Conservation (phyloP, 1,284 basidiomycete species). For the Inonotus hispidus region DNA sequence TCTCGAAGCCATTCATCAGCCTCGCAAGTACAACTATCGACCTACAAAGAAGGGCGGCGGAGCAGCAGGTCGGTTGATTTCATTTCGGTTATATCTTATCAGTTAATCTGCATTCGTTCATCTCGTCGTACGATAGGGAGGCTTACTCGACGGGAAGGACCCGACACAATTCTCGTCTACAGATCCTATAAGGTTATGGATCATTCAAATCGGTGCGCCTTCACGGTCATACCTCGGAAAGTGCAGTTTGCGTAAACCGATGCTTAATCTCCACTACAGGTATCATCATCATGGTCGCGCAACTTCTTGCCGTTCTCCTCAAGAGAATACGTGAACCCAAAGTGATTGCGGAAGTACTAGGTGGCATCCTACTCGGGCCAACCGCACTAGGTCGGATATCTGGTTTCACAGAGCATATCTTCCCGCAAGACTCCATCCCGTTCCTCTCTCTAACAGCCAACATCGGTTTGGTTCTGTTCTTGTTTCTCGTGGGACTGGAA, state of each 20-base stretch:
- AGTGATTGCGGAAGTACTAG: slow-evolving; percentile 84
- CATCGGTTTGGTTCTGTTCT: slow-evolving; percentile 88
- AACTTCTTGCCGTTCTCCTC: slow-evolving; percentile 66
- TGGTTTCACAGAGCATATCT: slow-evolving; percentile 79
- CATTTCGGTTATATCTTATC: background rate
- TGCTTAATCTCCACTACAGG: slow-evolving; percentile 32
- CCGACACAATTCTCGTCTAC: slow-evolving; percentile 56
- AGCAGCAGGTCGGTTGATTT: background rate
- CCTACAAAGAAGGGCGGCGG: background rate
- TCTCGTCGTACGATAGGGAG: slow-evolving; percentile 43
- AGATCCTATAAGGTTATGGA: slow-evolving; percentile 85
- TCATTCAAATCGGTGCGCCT: slow-evolving; percentile 79
- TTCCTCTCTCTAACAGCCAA: slow-evolving; percentile 89
- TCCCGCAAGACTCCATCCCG: slow-evolving; percentile 65
- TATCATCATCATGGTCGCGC: slow-evolving; percentile 78
- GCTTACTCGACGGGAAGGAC: slow-evolving; percentile 67
- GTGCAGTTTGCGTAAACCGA: too few relatives aligned
- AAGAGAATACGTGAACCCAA: slow-evolving; percentile 78
- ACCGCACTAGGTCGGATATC: slow-evolving; percentile 75
- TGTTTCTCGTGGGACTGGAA: slow-evolving; percentile 90
- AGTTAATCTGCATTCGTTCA: background rate
- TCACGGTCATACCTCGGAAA: slow-evolving; percentile 2
- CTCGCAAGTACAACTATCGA: background rate
- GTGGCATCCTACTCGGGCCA: slow-evolving; percentile 85
- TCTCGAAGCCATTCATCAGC: background rate